These are phyloP conservation scores for Simplicillium sp. DNA, from an alignment of 2,329 filamentous ascomycete species.

Conservation along the genomic window DNA sequence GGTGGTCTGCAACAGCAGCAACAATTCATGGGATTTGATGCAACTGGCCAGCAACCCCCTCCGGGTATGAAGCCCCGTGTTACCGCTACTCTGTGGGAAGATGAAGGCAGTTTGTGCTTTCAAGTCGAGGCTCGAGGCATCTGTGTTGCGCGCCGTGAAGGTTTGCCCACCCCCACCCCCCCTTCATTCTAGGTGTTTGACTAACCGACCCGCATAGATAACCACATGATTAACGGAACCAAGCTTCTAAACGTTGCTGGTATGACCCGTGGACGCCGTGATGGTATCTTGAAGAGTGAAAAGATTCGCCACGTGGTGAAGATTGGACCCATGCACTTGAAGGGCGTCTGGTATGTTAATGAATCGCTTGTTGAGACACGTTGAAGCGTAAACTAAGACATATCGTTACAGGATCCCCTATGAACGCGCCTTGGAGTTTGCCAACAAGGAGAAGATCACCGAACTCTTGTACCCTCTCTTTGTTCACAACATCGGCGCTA, in stretches of 20 bases:
- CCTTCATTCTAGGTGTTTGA: background rate
- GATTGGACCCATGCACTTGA: constrained; percentile 97
- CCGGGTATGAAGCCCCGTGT: constrained; percentile 94
- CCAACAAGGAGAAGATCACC: constrained; percentile 99
- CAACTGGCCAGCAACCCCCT: constrained; percentile 85
- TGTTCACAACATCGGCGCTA: constrained; percentile 89
- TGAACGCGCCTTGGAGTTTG: constrained; percentile 93
- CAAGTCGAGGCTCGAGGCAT: constrained; percentile 95
- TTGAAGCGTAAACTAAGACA: constrained; percentile 15
- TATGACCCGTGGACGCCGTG: constrained; percentile 91
- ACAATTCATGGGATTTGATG: constrained; percentile 57
- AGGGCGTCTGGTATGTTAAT: constrained; percentile 78
- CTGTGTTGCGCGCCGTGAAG: constrained; percentile 88
- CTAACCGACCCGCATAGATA: constrained; percentile 47
- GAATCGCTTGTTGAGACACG: constrained; percentile 10
- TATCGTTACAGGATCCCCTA: constrained; percentile 73
- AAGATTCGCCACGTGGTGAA: constrained; percentile 96
- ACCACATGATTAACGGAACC: constrained; percentile 98
- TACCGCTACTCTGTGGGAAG: constrained; percentile 95
- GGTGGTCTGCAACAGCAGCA: constrained; percentile 47
- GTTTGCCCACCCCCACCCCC: constrained; percentile 46
- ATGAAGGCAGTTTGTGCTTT: constrained; percentile 94
- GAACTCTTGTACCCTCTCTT: constrained; percentile 92
- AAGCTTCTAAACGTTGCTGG: constrained; percentile 95
- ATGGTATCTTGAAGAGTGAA: constrained; percentile 96